phyloP scores from a whole-genome alignment of 2,329 filamentous ascomycete species.

The Paraphaeosphaeria sporulosa region DNA sequence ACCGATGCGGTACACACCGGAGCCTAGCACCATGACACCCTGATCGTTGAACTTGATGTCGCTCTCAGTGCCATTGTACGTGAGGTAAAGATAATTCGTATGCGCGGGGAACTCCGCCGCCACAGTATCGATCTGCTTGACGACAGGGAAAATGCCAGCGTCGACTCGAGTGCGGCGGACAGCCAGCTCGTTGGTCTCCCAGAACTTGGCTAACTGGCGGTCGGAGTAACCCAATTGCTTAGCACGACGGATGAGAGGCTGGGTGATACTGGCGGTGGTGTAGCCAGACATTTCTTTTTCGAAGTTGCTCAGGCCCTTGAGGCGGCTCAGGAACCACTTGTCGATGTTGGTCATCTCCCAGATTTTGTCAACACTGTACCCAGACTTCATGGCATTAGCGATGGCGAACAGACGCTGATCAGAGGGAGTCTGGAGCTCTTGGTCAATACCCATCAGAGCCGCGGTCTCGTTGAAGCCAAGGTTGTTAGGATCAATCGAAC shows the following conservation, averaged over 20 bases:
- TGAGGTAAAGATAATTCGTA: constrained; percentile 96
- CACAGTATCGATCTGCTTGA: constrained; percentile 99
- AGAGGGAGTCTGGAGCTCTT: constrained; percentile 94
- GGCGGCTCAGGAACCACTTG: constrained; percentile 94
- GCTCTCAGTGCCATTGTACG: constrained; percentile 89
- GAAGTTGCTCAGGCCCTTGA: constrained; percentile 91
- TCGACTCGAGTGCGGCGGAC: constrained; percentile 86
- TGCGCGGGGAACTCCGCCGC: constrained; percentile 94
- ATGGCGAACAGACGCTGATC: constrained; percentile 98
- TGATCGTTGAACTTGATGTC: constrained; percentile 87
- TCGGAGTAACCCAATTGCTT: constrained; percentile 97
- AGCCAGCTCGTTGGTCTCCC: constrained; percentile 91
- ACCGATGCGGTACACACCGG: constrained; percentile 95
- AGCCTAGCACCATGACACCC: constrained; percentile 95
- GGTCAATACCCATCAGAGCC: constrained; percentile 89
- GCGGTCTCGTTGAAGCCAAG: constrained; percentile 90
- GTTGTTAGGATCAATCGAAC: constrained; percentile 93
- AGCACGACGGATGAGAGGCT: constrained; percentile 76
- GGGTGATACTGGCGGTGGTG: constrained; percentile 70
- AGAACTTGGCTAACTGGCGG: constrained; percentile 91
- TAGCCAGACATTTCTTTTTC: constrained; percentile 78
- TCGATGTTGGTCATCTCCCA: constrained; percentile 99
- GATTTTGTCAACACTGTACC: constrained; percentile 94
- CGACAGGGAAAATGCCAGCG: constrained; percentile 82
- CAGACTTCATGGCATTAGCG: constrained; percentile 94